Conservation (phyloP, 495 filamentous ascomycete species). For the Podospora tetraspora region DNA sequence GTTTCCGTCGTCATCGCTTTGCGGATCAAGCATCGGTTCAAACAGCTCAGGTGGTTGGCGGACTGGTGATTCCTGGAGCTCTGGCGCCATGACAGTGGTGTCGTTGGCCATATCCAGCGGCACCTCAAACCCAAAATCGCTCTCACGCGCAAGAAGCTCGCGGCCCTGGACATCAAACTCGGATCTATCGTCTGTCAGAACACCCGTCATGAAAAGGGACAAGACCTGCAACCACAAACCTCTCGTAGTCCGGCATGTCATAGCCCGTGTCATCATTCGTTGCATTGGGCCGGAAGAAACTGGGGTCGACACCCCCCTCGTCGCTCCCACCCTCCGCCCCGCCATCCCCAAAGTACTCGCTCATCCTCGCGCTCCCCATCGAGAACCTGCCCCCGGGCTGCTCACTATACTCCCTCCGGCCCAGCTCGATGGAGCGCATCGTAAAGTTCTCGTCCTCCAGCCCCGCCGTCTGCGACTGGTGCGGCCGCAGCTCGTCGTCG, state of each 20-base stretch:
- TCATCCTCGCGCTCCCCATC: slow-evolving; percentile 52
- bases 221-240: slow-evolving; percentile 8
- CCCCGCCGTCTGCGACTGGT: slow-evolving; percentile 56
- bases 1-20: slow-evolving; percentile 20
- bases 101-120: slow-evolving; percentile 39
- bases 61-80: slow-evolving; percentile 22
- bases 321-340: slow-evolving; percentile 23
- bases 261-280: slow-evolving; percentile 30
- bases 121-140: slow-evolving; percentile 46
- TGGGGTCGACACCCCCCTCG: slow-evolving; percentile 48
- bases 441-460: slow-evolving; percentile 68
- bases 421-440: slow-evolving; percentile 62
- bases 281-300: slow-evolving; percentile 35
- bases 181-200: slow-evolving; percentile 22
- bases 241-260: slow-evolving; percentile 21
- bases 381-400: slow-evolving; percentile 36
- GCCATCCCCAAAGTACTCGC: slow-evolving; percentile 46
- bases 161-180: slow-evolving; percentile 34
- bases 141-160: slow-evolving; percentile 30
- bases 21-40: slow-evolving; percentile 18
- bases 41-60: slow-evolving; percentile 10
- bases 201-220: slow-evolving; percentile 20
- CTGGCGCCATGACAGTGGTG: slow-evolving; percentile 38
- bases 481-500: slow-evolving; percentile 52
- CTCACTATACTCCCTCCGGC: slow-evolving; percentile 56